phyloP scores from a whole-genome alignment of 2,329 filamentous ascomycete species.

The Sclerotinia nivalis region DNA sequence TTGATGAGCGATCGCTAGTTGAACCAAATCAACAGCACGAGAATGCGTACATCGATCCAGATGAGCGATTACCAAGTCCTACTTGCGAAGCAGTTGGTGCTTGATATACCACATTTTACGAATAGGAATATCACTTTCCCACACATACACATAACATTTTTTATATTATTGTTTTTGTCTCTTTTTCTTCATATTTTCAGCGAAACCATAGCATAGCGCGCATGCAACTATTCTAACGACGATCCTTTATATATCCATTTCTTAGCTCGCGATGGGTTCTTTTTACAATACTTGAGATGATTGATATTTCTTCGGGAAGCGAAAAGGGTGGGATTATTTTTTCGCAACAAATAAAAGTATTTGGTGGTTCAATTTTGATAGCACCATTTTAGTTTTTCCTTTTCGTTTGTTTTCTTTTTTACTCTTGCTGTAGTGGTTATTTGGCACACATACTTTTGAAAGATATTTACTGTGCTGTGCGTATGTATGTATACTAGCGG shows the following conservation, averaged over 20 bases:
- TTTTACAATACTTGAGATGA: slow-evolving; percentile 13
- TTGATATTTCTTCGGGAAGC: slow-evolving; percentile 14
- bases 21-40: slow-evolving; percentile 2
- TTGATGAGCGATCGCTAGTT: slow-evolving; percentile 7
- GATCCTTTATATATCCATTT: slow-evolving; percentile 25
- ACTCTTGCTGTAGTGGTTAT: slow-evolving; percentile 13
- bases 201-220: slow-evolving; percentile 8
- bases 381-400: slow-evolving; percentile 7
- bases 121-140: background rate
- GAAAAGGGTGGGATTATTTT: slow-evolving; percentile 3
- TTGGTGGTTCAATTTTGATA: slow-evolving; percentile 1
- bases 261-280: slow-evolving; percentile 2
- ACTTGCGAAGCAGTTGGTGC: background rate
- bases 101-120: background rate
- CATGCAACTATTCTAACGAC: slow-evolving; percentile 13
- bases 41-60: background rate
- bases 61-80: slow-evolving; percentile 18
- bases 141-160: slow-evolving; percentile 9
- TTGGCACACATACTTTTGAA: slow-evolving; percentile 13
- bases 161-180: slow-evolving; percentile 13
- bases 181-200: slow-evolving; percentile 10
- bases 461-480: background rate
- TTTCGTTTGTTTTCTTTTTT: background rate
- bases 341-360: slow-evolving; percentile 18
- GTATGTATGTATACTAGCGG: slow-evolving; percentile 21